Evolutionary conservation across 2,329 filamentous ascomycete genomes (phyloP), one percentile per base, ranked within the genome.

Genomic region (Hymenoscyphus fraxineus): DNA sequence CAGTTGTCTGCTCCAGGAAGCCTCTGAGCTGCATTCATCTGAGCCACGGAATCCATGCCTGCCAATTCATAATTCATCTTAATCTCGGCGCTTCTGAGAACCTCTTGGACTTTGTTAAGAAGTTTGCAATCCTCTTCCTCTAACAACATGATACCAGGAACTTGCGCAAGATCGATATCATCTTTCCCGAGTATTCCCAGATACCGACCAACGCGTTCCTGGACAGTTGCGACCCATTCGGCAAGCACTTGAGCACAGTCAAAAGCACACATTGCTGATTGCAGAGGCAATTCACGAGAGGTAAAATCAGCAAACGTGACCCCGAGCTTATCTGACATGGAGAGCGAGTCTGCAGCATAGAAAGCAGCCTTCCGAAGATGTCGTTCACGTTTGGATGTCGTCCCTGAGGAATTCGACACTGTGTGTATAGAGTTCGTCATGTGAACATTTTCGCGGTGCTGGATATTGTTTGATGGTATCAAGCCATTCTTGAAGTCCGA

Each of bases 361-460:
- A 93, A 96, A 0, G 94, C 95, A n/a, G 95, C 95, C 76, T 94
- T 96, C 55, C 94, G 89, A 22, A 98, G 82, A 73, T 96, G 92
- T 69, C 88, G 90, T 78, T 99, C 94, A 2, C 93, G 88, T 64
- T 90, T 88, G 0, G 90, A 88, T 12, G 84, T 86, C 12, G 82
- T 78, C 56, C 78, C 73, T 64, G 69, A 71, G 67, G 62, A 76
- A 56, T 38, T 66, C 65, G 61, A 66, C 44, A 70, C 38, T 71
- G 76, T 40, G 70, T 72, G 40, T 27, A 39, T 27, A 27, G 40
- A 38, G 35, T 61, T 76, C 19, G 61, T 47, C 57, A 60, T 56
- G 3, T 63, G 61, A 40, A 57, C 38, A 76, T 62, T 76, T 76
- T 35, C 76, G 71, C 27, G 67, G 66, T 13, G 67, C 68, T 57